Percentiles rank a stretch among this genome's conserved stretches.
These are phyloP conservation scores for Purpureocillium takamizusanense DNA, from an alignment of 2,329 filamentous ascomycete genomes.

Conservation along the genomic window DNA sequence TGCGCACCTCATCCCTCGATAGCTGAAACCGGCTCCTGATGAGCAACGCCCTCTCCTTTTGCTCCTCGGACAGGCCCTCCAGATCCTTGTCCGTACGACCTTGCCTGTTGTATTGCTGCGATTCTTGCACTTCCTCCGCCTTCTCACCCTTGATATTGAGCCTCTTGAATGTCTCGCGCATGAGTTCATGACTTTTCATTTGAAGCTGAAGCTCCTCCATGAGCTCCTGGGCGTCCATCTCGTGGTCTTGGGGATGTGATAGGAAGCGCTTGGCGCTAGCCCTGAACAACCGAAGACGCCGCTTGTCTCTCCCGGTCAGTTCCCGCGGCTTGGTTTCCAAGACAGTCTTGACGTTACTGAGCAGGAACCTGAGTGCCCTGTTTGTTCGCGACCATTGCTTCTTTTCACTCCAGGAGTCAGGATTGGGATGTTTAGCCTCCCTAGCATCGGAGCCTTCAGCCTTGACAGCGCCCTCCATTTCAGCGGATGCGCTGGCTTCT, in stretches of 20 bases:
- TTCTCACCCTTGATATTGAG: conserved; percentile 11
- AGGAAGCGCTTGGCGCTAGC: conserved; percentile 56
- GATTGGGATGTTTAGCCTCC: conserved; percentile 2
- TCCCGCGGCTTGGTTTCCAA: conserved; percentile 33
- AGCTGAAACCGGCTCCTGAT: conserved; percentile 25
- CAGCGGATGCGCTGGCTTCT: not conserved
- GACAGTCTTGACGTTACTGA: conserved; percentile 22
- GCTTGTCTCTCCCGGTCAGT: conserved; percentile 64
- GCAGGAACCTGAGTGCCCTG: conserved; percentile 16
- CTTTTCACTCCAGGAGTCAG: conserved; percentile 11
- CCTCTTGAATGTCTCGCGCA: conserved; percentile 21
- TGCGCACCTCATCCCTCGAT: conserved; percentile 40
- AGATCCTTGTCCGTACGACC: conserved; percentile 24
- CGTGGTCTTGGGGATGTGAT: conserved; percentile 20
- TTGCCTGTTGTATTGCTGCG: conserved; percentile 17
- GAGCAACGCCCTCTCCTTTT: conserved; percentile 21
- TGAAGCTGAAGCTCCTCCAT: conserved; percentile 21
- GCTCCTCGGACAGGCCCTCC: conserved; percentile 21
- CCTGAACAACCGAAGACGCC: conserved; percentile 64
- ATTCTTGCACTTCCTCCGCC: conserved; percentile 9
- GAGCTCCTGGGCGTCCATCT: conserved; percentile 18
- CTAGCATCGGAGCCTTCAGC: conserved; percentile 12
- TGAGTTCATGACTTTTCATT: conserved; percentile 21
- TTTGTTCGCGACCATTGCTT: conserved; percentile 16
- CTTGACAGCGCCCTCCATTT: conserved; percentile 12